phyloP scores from a whole-genome alignment of 1,284 basidiomycete species.

The Apiotrichum gamsii region DNA sequence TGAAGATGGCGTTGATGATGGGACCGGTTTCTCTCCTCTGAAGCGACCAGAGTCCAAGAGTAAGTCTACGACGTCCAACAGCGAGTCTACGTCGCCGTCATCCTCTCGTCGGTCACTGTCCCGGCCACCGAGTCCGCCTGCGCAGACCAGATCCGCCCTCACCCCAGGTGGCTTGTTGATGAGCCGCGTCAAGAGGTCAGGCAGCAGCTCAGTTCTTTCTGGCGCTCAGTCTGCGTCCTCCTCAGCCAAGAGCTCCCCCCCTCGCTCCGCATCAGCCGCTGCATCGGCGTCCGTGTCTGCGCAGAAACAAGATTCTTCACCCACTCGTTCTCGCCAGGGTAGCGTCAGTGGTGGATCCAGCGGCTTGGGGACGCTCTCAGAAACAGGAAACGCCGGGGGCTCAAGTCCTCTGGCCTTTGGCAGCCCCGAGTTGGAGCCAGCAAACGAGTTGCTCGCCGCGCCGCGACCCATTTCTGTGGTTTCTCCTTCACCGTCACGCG shows the following conservation, averaged over 20 bases:
- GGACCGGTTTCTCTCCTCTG: too few species aligned
- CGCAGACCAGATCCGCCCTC: constrained; percentile 13
- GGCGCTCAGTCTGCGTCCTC: constrained; percentile 12
- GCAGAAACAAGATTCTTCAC: constrained; percentile 8
- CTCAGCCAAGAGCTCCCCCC: constrained; percentile 16
- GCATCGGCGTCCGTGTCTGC: too few species aligned
- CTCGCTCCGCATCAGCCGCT: constrained; percentile 6
- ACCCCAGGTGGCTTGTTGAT: constrained; percentile 30
- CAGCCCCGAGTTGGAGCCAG: constrained; percentile 29
- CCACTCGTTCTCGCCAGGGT: constrained; percentile 21
- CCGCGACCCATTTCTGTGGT: constrained; percentile 15
- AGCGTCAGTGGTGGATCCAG: constrained; percentile 22
- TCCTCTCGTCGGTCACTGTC: constrained; percentile 16
- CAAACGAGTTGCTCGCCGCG: constrained; percentile 11
- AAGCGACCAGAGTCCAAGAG: not conserved
- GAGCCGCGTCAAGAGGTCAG: constrained; percentile 26
- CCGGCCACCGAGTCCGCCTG: constrained; percentile 31
- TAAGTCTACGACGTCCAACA: constrained; percentile 6
- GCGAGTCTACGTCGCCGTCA: constrained; percentile 4
- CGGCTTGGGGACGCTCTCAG: constrained; percentile 12
- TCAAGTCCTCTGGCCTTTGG: constrained; percentile 35
- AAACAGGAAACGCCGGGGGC: constrained; percentile 12
- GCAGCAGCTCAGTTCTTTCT: constrained; percentile 21
- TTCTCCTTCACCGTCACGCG: constrained; percentile 12
- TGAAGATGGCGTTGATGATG: not conserved